These are phyloP conservation scores for Nakataea oryzae DNA, from an alignment of 2,329 filamentous ascomycete species.

Conservation along the genomic window DNA sequence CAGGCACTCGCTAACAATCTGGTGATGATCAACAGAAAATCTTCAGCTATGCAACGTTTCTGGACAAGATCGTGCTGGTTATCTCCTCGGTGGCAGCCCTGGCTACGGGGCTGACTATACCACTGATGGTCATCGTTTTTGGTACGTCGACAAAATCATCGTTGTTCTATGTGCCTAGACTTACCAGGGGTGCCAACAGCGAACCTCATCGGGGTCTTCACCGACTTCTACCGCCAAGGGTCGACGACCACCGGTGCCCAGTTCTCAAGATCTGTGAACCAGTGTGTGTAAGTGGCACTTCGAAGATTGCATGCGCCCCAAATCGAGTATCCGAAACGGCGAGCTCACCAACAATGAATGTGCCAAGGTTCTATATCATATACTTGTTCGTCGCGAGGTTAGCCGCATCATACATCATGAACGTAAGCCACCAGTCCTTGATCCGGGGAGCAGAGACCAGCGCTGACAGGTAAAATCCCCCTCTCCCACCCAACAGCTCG, in stretches of 20 bases:
- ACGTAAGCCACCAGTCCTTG: conserved; percentile 11
- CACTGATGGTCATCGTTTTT: conserved; percentile 50
- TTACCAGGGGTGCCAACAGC: conserved; percentile 11
- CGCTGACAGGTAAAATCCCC: conserved; percentile 1
- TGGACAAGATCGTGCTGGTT: conserved; percentile 38
- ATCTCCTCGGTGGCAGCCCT: conserved; percentile 37
- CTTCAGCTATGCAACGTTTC: conserved; percentile 41
- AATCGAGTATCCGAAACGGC: too few species aligned
- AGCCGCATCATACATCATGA: conserved; percentile 40
- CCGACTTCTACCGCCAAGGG: conserved; percentile 15
- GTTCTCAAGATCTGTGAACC: conserved; percentile 16
- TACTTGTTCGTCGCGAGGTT: conserved; percentile 60
- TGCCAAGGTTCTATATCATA: conserved; percentile 50
- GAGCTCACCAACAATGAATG: neutral
- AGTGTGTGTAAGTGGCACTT: conserved; percentile 16
- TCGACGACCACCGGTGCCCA: conserved; percentile 14
- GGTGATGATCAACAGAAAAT: conserved; percentile 20
- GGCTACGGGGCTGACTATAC: conserved; percentile 43
- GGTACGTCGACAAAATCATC: conserved; percentile 26
- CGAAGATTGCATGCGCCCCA: too few species aligned
- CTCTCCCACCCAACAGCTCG: conserved; percentile 21
- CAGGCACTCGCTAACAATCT: neutral
- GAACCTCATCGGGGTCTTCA: conserved; percentile 20
- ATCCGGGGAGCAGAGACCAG: neutral
- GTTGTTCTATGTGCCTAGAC: conserved; percentile 12